These are phyloP conservation scores for Hevea brasiliensis DNA, from an alignment of 345 rosid genomes.

Conservation along the genomic window DNA sequence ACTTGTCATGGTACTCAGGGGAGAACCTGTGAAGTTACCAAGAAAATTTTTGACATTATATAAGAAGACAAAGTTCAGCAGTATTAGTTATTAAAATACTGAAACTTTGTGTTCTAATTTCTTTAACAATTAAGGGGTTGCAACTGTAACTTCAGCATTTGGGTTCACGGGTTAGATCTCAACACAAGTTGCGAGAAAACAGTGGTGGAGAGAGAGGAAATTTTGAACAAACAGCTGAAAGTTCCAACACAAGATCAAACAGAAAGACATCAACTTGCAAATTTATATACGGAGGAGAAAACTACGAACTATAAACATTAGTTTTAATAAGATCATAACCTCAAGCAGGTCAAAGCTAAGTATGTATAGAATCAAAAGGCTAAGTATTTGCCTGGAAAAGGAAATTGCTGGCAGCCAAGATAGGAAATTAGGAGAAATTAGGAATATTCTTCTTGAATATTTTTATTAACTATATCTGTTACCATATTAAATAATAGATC, in stretches of 20 bases:
- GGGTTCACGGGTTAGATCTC: constrained; percentile 41
- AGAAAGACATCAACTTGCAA: neutral
- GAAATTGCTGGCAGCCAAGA: neutral
- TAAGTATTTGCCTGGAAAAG: neutral
- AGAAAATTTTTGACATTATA: neutral
- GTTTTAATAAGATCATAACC: no score
- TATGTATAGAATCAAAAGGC: neutral
- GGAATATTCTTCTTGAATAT: neutral
- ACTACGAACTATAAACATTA: no score
- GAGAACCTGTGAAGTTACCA: constrained; percentile 3
- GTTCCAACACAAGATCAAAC: neutral
- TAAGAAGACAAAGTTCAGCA: neutral
- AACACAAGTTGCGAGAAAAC: constrained; percentile 40
- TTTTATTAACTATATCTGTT: neutral
- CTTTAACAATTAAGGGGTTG: constrained; percentile 6
- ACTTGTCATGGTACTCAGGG: no score
- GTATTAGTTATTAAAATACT: neutral
- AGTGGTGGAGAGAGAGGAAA: constrained; percentile 1
- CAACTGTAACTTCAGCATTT: constrained; percentile 10
- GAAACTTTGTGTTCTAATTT: neutral
- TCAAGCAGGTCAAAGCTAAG: no score
- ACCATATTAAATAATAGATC: neutral
- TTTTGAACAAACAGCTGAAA: constrained; percentile 3
- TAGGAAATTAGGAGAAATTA: no score
- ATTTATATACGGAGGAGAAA: no score